Evolutionary conservation across 345 rosid species (phyloP).

Genomic region (Citrus medica): DNA sequence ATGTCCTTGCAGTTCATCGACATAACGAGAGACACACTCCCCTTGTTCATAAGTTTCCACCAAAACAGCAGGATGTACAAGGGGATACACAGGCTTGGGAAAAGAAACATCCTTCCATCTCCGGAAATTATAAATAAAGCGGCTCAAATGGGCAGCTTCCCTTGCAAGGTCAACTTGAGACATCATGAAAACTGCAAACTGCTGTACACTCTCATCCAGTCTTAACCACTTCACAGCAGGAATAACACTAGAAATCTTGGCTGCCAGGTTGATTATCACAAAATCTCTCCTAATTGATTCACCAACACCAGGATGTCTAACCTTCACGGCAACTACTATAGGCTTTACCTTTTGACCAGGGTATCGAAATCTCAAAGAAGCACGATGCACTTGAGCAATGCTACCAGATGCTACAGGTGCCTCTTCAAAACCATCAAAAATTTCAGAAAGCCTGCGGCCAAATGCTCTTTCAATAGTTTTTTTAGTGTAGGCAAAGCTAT

Average conservation of each 20-base stretch:
- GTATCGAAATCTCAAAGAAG: conserved; percentile 68
- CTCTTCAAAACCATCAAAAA: conserved; percentile 89
- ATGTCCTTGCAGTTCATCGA: conserved; percentile 79
- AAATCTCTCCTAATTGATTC: conserved; percentile 91
- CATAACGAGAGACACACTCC: conserved; percentile 78
- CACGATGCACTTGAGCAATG: conserved; percentile 97
- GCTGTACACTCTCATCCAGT: conserved; percentile 93
- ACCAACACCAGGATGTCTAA: conserved; percentile 97
- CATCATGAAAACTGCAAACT: conserved; percentile 93
- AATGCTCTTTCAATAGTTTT: conserved; percentile 81
- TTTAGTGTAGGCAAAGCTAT: conserved; percentile 80
- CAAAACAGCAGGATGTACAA: conserved; percentile 95
- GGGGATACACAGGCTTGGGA: conserved; percentile 93
- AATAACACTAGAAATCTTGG: conserved; percentile 58
- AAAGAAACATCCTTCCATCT: conserved; percentile 94
- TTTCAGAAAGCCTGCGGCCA: conserved; percentile 82
- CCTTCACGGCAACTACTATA: conserved; percentile 88
- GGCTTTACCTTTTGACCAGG: conserved; percentile 74
- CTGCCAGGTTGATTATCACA: conserved; percentile 66
- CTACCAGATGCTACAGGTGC: conserved; percentile 96
- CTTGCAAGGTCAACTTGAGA: conserved; percentile 99
- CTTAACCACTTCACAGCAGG: conserved; percentile 94
- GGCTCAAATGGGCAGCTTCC: conserved; percentile 96
- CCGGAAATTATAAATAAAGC: conserved; percentile 89
- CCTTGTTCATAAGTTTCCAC: conserved; percentile 96